These are phyloP conservation scores for Neonectria ditissima DNA, from an alignment of 2,329 filamentous ascomycete genomes.

Conservation along the genomic window DNA sequence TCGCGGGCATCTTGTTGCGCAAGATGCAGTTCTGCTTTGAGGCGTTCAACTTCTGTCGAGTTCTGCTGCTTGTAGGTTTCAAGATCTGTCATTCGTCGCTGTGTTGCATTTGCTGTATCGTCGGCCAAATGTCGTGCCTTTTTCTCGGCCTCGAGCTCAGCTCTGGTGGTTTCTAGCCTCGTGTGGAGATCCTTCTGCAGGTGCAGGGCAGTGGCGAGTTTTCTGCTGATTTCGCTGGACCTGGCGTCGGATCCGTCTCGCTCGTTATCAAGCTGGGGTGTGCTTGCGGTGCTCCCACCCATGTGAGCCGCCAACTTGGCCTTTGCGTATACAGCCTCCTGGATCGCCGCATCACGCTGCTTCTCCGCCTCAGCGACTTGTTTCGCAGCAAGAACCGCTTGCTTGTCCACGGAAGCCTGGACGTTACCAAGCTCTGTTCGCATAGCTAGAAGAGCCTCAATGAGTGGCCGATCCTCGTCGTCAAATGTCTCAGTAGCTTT, in stretches of 20 bases:
- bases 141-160: constrained; percentile 84
- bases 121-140: constrained; percentile 86
- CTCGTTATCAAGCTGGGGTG: constrained; percentile 69
- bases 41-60: constrained; percentile 83
- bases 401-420: constrained; percentile 88
- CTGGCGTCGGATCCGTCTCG: constrained; percentile 67
- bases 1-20: constrained; percentile 83
- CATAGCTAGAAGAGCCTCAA: constrained; percentile 94
- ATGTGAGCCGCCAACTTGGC: constrained; percentile 86
- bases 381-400: constrained; percentile 85
- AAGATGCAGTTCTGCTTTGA: constrained; percentile 87
- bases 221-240: constrained; percentile 79
- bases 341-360: constrained; percentile 93
- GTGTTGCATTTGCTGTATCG: constrained; percentile 84
- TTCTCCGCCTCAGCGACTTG: constrained; percentile 94
- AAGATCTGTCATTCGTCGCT: constrained; percentile 85
- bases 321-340: constrained; percentile 94
- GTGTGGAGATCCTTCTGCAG: constrained; percentile 83
- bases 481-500: constrained; percentile 82
- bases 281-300: constrained; percentile 72
- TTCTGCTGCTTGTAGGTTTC: constrained; percentile 87
- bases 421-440: constrained; percentile 89
- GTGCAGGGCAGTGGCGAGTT: constrained; percentile 84
- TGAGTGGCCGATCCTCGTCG: constrained; percentile 90
- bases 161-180: constrained; percentile 75